These are phyloP conservation scores for Wickerhamomyces sp. DNA, from an alignment of 1,139 yeast species.

Conservation along the genomic window DNA sequence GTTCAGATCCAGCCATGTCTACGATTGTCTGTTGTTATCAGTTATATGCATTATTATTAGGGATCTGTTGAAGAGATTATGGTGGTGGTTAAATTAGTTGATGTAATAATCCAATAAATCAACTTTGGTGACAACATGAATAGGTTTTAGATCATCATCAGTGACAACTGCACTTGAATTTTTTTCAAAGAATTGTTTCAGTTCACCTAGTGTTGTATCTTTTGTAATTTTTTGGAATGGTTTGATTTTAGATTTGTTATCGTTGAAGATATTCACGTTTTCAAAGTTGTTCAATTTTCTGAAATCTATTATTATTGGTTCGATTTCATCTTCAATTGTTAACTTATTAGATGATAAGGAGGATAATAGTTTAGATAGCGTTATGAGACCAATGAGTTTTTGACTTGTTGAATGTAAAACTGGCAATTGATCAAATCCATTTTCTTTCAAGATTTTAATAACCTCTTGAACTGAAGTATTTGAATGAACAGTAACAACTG, in stretches of 20 bases:
- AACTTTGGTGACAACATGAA: constrained; percentile 85
- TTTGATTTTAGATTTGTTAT: constrained; percentile 61
- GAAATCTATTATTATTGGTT: constrained; percentile 67
- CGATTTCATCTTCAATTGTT: constrained; percentile 56
- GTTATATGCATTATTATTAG: too few relatives aligned
- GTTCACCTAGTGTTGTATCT: constrained; percentile 61
- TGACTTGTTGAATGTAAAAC: constrained; percentile 47
- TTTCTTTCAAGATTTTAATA: constrained; percentile 64
- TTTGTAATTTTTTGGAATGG: constrained; percentile 66
- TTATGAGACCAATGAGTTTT: constrained; percentile 70
- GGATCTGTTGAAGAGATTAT: background rate
- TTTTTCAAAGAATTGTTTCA: constrained; percentile 80
- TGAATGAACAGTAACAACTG: constrained; percentile 72
- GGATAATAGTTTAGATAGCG: constrained; percentile 70
- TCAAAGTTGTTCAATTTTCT: constrained; percentile 63
- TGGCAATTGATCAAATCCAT: constrained; percentile 86
- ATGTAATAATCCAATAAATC: constrained; percentile 64
- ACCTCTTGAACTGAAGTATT: constrained; percentile 62
- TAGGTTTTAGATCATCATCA: constrained; percentile 64
- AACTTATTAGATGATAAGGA: constrained; percentile 61
- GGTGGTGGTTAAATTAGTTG: constrained; percentile 1
- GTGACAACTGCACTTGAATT: constrained; percentile 85
- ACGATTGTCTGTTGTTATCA: background rate
- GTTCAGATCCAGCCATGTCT: too few relatives aligned
- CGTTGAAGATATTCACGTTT: constrained; percentile 58